A percentile compares a stretch with the other conserved stretches of the same genome.
Conservation (phyloP, 164 flowering plant species). For the Umbilicus rupestris region DNA sequence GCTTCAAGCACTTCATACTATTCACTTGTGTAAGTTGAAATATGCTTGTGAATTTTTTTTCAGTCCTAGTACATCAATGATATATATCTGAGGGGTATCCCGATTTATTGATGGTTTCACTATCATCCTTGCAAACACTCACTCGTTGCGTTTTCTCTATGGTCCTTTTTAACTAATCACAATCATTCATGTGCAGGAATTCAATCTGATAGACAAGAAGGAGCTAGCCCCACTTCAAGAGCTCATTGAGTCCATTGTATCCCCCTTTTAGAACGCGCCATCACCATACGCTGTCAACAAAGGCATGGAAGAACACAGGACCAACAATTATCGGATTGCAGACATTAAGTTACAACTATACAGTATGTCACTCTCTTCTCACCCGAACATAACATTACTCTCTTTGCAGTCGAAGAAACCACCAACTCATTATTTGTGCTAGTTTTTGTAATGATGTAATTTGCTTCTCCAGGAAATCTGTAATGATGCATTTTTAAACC, state of each 20-base stretch:
- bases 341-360: not conserved
- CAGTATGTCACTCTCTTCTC: not conserved
- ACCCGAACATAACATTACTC: not conserved
- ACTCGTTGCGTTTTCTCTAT: too few relatives aligned
- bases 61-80: not conserved
- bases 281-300: not conserved
- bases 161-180: not conserved
- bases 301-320: not conserved
- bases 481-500: not conserved
- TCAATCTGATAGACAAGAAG: slow-evolving; percentile 88
- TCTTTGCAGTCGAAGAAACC: not conserved
- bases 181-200: slow-evolving; percentile 52
- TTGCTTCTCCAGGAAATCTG: not conserved
- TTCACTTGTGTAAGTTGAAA: slow-evolving; percentile 75
- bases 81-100: too few relatives aligned
- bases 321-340: not conserved
- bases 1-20: slow-evolving; percentile 98
- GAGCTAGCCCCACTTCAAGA: slow-evolving; percentile 98
- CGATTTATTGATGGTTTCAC: too few relatives aligned
- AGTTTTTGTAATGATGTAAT: not conserved
- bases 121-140: too few relatives aligned
- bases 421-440: not conserved
- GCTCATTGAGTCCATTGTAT: slow-evolving; percentile 80
- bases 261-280: slow-evolving; percentile 39
- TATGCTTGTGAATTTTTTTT: not conserved